phyloP scores from a whole-genome alignment of 2,329 filamentous ascomycete species.

The Colletotrichum limetticola region DNA sequence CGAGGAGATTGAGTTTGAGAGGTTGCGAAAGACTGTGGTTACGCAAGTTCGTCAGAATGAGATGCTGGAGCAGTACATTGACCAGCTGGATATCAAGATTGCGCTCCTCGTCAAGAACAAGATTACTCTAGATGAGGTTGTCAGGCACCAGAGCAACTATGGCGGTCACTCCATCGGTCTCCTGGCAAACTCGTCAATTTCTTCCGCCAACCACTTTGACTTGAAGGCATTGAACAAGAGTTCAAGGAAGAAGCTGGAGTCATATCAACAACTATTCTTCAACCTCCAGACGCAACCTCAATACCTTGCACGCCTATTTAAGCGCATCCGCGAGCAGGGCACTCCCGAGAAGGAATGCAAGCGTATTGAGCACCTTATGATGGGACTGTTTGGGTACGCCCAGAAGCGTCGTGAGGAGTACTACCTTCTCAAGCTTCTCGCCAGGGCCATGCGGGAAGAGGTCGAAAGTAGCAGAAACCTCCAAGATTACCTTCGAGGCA shows the following conservation, averaged over 20 bases:
- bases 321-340: conserved; percentile 82
- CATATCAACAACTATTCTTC: conserved; percentile 98
- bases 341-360: conserved; percentile 93
- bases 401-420: conserved; percentile 98
- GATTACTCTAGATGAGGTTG: conserved; percentile 97
- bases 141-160: conserved; percentile 96
- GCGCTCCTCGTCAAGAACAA: conserved; percentile 99
- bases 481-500: conserved; percentile 88
- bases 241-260: conserved; percentile 93
- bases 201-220: conserved; percentile 92
- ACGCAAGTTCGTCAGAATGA: conserved; percentile 98
- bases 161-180: conserved; percentile 88
- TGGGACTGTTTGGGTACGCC: conserved; percentile 96
- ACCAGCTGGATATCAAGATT: conserved; percentile 99
- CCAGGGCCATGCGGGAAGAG: conserved; percentile 86
- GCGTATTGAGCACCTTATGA: conserved; percentile 90
- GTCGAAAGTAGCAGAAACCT: conserved; percentile 77
- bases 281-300: conserved; percentile 95
- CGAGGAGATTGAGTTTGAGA: conserved; percentile 96
- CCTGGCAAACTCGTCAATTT: conserved; percentile 87
- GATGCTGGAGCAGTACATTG: conserved; percentile 96
- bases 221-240: conserved; percentile 98
- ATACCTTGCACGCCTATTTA: conserved; percentile 91
- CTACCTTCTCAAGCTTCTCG: conserved; percentile 90
- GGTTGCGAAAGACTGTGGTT: conserved; percentile 93